phyloP scores from a whole-genome alignment of 2,329 filamentous ascomycete genomes.

The Verticillium tricorpus region DNA sequence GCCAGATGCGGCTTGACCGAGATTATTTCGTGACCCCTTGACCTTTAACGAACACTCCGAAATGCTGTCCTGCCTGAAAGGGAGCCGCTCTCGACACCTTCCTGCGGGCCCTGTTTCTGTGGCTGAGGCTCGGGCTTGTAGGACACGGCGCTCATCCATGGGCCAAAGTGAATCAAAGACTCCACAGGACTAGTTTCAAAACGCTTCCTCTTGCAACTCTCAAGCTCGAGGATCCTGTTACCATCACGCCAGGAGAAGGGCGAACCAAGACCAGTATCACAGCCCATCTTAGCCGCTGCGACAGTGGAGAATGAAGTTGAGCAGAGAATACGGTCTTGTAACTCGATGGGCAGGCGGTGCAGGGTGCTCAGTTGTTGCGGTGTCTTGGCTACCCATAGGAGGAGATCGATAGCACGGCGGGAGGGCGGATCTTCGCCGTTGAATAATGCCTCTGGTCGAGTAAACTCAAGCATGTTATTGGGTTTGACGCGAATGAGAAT shows the following conservation, averaged over 20 bases:
- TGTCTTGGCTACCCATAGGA: not conserved
- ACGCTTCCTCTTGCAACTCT: not conserved
- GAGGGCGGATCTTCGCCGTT: not conserved
- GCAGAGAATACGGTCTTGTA: not conserved
- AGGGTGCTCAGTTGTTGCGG: not conserved
- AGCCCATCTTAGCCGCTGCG: not conserved
- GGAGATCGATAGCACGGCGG: not conserved
- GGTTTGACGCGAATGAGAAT: not conserved
- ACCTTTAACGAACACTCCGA: too few species aligned
- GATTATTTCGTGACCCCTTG: too few species aligned
- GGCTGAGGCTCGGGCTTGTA: not conserved
- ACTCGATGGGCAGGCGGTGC: not conserved
- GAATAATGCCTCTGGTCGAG: not conserved
- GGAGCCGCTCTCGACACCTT: too few species aligned
- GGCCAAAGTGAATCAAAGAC: not conserved
- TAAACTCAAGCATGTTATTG: not conserved
- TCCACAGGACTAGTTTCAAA: not conserved
- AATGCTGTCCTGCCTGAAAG: too few species aligned
- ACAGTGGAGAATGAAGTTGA: not conserved
- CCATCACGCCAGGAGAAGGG: not conserved
- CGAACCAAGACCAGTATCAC: not conserved
- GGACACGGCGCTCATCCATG: slow-evolving; percentile 1
- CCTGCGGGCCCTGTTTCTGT: too few species aligned
- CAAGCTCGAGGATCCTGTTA: not conserved
- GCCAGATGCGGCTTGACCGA: too few species aligned